These are phyloP conservation scores for Ophiognomonia clavigignenti-juglandacearum DNA, from an alignment of 2,329 filamentous ascomycete genomes.

Conservation along the genomic window DNA sequence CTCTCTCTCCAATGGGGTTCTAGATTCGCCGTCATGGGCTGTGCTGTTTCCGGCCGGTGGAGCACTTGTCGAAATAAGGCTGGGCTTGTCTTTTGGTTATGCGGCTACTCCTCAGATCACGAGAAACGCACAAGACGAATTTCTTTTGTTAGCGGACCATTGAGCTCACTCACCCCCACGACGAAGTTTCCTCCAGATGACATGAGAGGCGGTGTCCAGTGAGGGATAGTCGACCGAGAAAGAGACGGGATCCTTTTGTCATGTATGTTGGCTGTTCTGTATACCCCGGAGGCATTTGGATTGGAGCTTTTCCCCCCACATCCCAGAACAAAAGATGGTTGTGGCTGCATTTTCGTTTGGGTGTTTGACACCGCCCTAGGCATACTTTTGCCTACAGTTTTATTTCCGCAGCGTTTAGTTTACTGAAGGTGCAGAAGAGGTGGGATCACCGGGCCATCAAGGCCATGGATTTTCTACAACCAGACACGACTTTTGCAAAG, in stretches of 20 bases:
- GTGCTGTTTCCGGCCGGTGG: slow-evolving; percentile 16
- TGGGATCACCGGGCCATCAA: slow-evolving; percentile 5
- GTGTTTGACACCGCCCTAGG: background rate
- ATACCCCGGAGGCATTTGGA: slow-evolving; percentile 17
- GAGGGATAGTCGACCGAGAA: background rate
- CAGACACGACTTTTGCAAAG: too few relatives aligned
- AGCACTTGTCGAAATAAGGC: slow-evolving; percentile 11
- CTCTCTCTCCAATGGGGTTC: slow-evolving; percentile 58
- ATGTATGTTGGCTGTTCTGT: slow-evolving; percentile 15
- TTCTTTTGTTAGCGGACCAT: slow-evolving; percentile 15
- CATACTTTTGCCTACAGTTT: slow-evolving; percentile 1
- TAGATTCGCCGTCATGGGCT: slow-evolving; percentile 25
- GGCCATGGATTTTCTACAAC: background rate
- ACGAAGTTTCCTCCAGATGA: slow-evolving; percentile 3
- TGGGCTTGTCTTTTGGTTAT: slow-evolving; percentile 8
- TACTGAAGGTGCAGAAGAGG: background rate
- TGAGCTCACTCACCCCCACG: background rate
- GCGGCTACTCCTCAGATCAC: slow-evolving; percentile 15
- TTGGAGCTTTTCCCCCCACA: slow-evolving; percentile 7
- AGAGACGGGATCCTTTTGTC: slow-evolving; percentile 7
- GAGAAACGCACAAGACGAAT: slow-evolving; percentile 23
- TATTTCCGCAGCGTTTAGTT: slow-evolving; percentile 9
- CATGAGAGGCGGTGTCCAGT: slow-evolving; percentile 1
- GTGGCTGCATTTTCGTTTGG: slow-evolving; percentile 8
- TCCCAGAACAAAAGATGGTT: slow-evolving; percentile 10